Evolutionary conservation across 768 basidiomycete species (phyloP).

Genomic region (Boletus rufocinnamomeus): DNA sequence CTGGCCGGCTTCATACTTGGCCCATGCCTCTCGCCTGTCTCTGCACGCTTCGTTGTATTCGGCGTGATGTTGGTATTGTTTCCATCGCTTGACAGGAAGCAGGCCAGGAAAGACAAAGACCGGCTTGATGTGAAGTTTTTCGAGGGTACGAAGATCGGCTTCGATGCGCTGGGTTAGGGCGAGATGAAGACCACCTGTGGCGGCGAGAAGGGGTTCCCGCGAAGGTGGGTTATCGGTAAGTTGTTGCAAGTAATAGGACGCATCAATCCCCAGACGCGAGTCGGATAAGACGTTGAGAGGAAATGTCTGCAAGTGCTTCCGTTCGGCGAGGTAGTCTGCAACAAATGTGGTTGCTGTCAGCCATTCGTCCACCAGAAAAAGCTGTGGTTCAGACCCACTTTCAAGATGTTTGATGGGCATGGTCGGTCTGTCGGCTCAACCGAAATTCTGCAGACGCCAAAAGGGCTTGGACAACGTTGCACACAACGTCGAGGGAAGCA

Average conservation of each 20-base stretch:
- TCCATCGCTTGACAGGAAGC: constrained; percentile 71
- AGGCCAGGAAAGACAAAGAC: constrained; percentile 98
- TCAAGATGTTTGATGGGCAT: constrained; percentile 88
- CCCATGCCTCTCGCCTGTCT: constrained; percentile 85
- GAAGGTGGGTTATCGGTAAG: constrained; percentile 76
- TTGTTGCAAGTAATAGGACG: constrained; percentile 81
- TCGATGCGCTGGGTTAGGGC: constrained; percentile 88
- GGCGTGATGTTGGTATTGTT: constrained; percentile 49
- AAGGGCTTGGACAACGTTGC: constrained; percentile 24
- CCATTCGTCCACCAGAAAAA: background rate
- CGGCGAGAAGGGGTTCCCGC: constrained; percentile 89
- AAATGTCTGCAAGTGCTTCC: constrained; percentile 83
- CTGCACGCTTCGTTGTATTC: constrained; percentile 69
- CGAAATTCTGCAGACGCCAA: constrained; percentile 2
- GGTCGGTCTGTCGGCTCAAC: constrained; percentile 20
- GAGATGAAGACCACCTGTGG: constrained; percentile 92
- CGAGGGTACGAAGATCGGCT: constrained; percentile 85
- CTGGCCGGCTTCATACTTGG: constrained; percentile 88
- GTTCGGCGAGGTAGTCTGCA: constrained; percentile 80
- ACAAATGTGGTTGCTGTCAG: constrained; percentile 1
- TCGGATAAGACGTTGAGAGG: constrained; percentile 82
- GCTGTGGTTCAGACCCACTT: constrained; percentile 47
- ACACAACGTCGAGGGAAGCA: constrained; percentile 21
- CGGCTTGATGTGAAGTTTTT: constrained; percentile 92
- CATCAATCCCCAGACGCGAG: constrained; percentile 96